Base-by-base conservation (phyloP, 2,329 filamentous ascomycete genomes). In the Parascedosporium putredinis region DNA sequence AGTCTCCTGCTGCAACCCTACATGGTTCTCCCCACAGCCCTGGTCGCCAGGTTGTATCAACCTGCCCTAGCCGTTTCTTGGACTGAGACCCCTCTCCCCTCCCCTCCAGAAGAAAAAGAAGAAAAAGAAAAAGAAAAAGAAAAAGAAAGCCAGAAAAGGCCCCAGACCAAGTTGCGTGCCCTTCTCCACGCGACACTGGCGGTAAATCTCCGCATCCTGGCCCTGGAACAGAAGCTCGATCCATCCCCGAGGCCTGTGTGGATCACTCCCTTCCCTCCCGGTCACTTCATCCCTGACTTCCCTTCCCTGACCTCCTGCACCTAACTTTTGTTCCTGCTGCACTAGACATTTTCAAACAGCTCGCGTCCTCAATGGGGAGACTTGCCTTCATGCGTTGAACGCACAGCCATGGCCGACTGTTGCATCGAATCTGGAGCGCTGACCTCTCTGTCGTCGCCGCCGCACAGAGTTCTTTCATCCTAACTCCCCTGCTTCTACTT, bases 281-380 rank as follows among this genome's bases (percentile, higher is more conserved):
- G 23, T 20, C 10, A 14, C 23, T n/a, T 47, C 27, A 33, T 47
- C 25, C 18, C 14, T 23, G 18, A 24, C 33, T 38, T 34, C n/a
- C 14, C 14, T 45, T 20, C 43, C n/a, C n/a, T n/a, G n/a, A n/a
- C n/a, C 23, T 38, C 24, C 46, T 29, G 46, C 33, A 23, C 33
- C 33, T 20, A 27, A 27, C 31, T 33, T 16, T 14, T 22, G n/a
- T n/a, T n/a, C n/a, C n/a, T n/a, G 23, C 14, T 48, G 46, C 46
- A 48, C 31, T 38, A n/a, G 20, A 40, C 46, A 48, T 48, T 40
- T n/a, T 38, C 46, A 48, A 48, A 48, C 46, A 18, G n/a, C 31
- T 48, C 46, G 31, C 33, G 46, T 24, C 46, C 27, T 38, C 33
- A 25, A 22, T 25, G 18, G 33, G 23, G n/a, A 38, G 33, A 34